Base-by-base conservation (phyloP, 768 basidiomycete genomes). In the Peribolospora kevripleyi region DNA sequence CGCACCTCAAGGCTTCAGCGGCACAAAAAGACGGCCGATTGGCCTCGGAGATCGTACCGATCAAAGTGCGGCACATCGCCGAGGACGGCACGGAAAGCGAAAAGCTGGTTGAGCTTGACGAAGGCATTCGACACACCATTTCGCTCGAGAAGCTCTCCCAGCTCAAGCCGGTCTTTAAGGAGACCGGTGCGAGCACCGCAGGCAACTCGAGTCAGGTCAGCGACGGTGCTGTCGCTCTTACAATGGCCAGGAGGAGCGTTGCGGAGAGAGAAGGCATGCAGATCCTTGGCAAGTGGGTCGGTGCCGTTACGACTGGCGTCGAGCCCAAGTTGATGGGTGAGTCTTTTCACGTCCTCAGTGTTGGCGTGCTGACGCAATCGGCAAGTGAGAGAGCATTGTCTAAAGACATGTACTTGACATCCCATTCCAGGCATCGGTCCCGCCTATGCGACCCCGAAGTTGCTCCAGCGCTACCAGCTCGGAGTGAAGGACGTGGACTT, bases 371-470 rank as follows among this genome's bases (percentile, higher is more conserved):
- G 48, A 6, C 6, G 7, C 14, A 37, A 4, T 51, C 25, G 9
- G 39, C 38, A 39, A 10, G 47, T 11, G 10, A 11, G 46, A 8
- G 36, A 25, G 39, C 41, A 5, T 25, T 38, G 7, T 37, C 7
- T 38, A 7, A 14, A 13, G 7, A 55, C 39, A 78, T 25, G 25
- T 25, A 25, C 25, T 25, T 25, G 25, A 25, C 25, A 25, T 25
- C 25, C 25, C 25, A 25, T 87, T 66, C 88, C 87, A 84, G 86
- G 86, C 57, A 77, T 91, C 62, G 87, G 87, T 54, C 87, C 87
- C 2, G 83, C 83, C 42, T 82, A 75, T 66, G 88, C 86, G 49
- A 84, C 88, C 60, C 85, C 86, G 48, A 75, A 76, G 56, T 57
- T 64, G 41, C 51, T 62, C 46, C 54, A 57, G 38, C 52, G 55